Percentiles rank a stretch among this genome's conserved stretches.
Conservation (phyloP, 2,329 filamentous ascomycete species). For the Curvularia verruculosa region DNA sequence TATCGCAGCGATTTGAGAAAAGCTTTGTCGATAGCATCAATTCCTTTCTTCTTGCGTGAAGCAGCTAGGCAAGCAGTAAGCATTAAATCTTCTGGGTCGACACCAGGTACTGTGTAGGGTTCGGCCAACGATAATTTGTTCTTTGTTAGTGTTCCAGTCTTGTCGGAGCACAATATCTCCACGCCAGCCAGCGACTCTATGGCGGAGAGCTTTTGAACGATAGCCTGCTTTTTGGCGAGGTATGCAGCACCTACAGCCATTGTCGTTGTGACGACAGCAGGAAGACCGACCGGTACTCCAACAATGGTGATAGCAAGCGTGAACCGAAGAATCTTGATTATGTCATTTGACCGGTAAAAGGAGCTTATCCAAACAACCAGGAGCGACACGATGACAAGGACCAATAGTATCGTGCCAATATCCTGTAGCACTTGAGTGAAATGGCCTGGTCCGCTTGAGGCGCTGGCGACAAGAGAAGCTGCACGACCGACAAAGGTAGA, state of each 20-base stretch:
- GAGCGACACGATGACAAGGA: slow-evolving; percentile 80
- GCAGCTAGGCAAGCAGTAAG: slow-evolving; percentile 88
- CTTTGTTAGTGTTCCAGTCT: slow-evolving; percentile 91
- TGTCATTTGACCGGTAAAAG: slow-evolving; percentile 85
- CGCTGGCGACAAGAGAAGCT: slow-evolving; percentile 81
- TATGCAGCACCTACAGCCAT: slow-evolving; percentile 94
- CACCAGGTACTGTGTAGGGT: slow-evolving; percentile 80
- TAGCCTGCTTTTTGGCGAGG: slow-evolving; percentile 89
- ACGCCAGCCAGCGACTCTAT: slow-evolving; percentile 93
- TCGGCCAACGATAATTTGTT: slow-evolving; percentile 90
- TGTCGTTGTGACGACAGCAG: slow-evolving; percentile 90
- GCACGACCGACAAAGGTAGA: slow-evolving; percentile 89
- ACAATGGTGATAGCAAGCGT: slow-evolving; percentile 90
- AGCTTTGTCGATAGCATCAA: slow-evolving; percentile 93
- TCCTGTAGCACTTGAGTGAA: slow-evolving; percentile 91
- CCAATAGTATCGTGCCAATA: slow-evolving; percentile 79
- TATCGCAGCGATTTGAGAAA: slow-evolving; percentile 84
- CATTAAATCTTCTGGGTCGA: slow-evolving; percentile 88
- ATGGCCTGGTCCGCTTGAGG: slow-evolving; percentile 76
- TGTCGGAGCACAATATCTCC: slow-evolving; percentile 92
- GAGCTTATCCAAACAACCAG: slow-evolving; percentile 84
- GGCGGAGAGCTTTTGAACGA: slow-evolving; percentile 89
- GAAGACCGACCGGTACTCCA: slow-evolving; percentile 90
- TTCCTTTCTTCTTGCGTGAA: slow-evolving; percentile 93
- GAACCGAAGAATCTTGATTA: slow-evolving; percentile 80